Percentiles rank a stretch among this genome's conserved stretches.
phyloP scores from a whole-genome alignment of 2,329 filamentous ascomycete species.

The Diaporthe citrichinensis region DNA sequence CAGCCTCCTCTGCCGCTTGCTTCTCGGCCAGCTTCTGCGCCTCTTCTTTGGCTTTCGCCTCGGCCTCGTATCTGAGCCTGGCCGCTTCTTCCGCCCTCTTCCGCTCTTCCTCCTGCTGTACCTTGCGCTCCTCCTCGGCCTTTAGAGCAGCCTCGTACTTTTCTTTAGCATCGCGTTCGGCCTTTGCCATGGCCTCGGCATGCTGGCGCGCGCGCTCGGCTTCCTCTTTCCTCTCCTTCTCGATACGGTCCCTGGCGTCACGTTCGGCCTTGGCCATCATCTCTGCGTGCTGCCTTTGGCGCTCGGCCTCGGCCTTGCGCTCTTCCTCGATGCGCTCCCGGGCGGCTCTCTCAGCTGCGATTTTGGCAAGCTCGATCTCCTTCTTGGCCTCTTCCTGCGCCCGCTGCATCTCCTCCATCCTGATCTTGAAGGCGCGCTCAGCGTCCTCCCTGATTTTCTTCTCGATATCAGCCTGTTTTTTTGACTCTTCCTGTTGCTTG shows the following conservation, averaged over 20 bases:
- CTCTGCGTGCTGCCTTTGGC: constrained; percentile 50
- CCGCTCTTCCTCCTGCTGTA: constrained; percentile 55
- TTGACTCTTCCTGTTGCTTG: constrained; percentile 60
- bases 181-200: constrained; percentile 59
- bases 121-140: constrained; percentile 54
- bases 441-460: constrained; percentile 61
- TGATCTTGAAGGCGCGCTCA: constrained; percentile 58
- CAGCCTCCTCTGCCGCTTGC: constrained; percentile 52
- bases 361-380: constrained; percentile 63
- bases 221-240: constrained; percentile 55
- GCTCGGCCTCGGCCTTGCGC: constrained; percentile 54
- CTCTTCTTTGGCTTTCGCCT: constrained; percentile 61
- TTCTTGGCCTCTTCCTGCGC: constrained; percentile 62
- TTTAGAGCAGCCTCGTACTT: constrained; percentile 56
- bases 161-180: constrained; percentile 59
- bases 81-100: constrained; percentile 64
- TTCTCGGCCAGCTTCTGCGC: constrained; percentile 55
- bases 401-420: constrained; percentile 51
- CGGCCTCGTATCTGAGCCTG: constrained; percentile 61
- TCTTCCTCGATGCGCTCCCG: constrained; percentile 56
- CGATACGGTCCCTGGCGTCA: constrained; percentile 52
- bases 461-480: constrained; percentile 60
- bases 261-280: constrained; percentile 52
- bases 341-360: constrained; percentile 61
- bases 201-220: constrained; percentile 59